Evolutionary conservation across 2,329 filamentous ascomycete genomes (phyloP), one percentile per base, ranked within the genome.

Genomic region (Fusarium haematococcum): DNA sequence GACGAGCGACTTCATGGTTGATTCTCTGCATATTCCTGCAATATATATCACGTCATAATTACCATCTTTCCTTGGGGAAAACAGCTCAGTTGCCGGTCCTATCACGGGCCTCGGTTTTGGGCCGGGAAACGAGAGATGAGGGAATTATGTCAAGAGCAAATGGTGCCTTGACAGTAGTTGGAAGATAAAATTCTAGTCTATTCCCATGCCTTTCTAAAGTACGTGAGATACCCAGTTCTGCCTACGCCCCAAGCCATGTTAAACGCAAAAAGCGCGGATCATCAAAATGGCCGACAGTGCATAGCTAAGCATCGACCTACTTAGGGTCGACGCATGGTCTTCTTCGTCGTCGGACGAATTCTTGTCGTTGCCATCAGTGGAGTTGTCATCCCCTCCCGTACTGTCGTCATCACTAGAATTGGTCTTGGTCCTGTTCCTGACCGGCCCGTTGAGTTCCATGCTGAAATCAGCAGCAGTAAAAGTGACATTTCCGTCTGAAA

Each of bases 381-480:
- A 14, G 4, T 32, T 27, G 11, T 58, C 52, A 39, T 57, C 58
- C 2, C n/a, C 41, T 3, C 25, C 23, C 10, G 67, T 25, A 4
- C 37, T 25, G 1, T 33, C 43, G 3, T 56, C 27, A 16, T 25
- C 27, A 0, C 56, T 68, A 5, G 67, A 64, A 18, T 67, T 57
- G 16, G 23, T 32, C 25, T 63, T 27, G 16, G 25, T 66, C 6
- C 58, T 30, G 0, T 59, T 67, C 11, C 45, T 45, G 1, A 18
- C 37, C 1, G 69, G 65, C 0, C 67, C 68, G 8, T 75, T 70
- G 5, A 78, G 25, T 9, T 66, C 33, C 77, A 79, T 79, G 2
- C 37, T 65, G 35, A 78, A 79, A 25, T 79, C 75, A 1, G 77
- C 75, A 7, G 77, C 75, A 9, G 74, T 79, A 5, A 79, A 79